Percentiles rank a stretch among this genome's conserved stretches.
Evolutionary conservation across 441 rosid genomes (phyloP).

Genomic region (Corymbia calophylla): DNA sequence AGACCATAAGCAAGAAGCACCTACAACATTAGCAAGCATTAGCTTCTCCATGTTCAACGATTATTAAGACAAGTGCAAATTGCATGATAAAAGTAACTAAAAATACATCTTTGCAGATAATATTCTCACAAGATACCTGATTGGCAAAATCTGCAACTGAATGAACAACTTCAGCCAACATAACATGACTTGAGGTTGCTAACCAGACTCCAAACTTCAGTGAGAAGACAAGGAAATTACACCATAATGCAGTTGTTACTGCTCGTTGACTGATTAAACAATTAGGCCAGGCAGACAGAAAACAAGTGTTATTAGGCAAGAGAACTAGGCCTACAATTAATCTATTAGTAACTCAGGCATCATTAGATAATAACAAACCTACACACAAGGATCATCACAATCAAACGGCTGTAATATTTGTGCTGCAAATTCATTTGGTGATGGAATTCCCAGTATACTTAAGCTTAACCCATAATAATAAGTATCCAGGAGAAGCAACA

Average conservation of each 20-base stretch:
- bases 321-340: background rate
- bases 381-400: background rate
- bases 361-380: background rate
- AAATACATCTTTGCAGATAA: background rate
- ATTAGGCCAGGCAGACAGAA: background rate
- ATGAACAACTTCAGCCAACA: constrained; percentile 93
- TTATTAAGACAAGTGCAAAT: constrained; percentile 1
- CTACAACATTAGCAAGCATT: constrained; percentile 44
- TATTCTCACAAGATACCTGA: constrained; percentile 42
- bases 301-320: background rate
- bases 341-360: background rate
- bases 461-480: background rate
- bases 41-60: constrained; percentile 25
- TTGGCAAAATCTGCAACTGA: constrained; percentile 95
- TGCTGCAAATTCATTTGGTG: background rate
- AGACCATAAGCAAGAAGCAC: constrained; percentile 97
- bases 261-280: constrained; percentile 75
- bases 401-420: background rate
- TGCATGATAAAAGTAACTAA: background rate
- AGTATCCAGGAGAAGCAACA: background rate
- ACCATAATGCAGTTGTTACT: constrained; percentile 93
- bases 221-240: constrained; percentile 94
- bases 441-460: background rate
- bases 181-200: constrained; percentile 88
- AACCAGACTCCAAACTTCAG: constrained; percentile 95